Percentiles rank a stretch among this genome's conserved stretches.
Conservation (phyloP, 179 eudicot species). For the Amaranthus tricolor region DNA sequence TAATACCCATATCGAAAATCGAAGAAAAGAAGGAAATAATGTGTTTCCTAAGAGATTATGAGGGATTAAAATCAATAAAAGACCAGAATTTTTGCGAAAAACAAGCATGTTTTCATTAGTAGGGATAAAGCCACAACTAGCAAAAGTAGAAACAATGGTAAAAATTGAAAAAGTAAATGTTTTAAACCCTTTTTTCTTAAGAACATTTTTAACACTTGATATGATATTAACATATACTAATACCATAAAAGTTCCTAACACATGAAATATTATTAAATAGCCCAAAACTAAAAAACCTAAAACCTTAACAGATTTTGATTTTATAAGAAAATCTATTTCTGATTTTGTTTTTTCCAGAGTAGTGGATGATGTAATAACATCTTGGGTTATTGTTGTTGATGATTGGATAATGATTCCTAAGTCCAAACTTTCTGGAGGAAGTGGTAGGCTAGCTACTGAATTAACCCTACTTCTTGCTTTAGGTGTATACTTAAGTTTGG, state of each 20-base stretch:
- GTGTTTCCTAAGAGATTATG: slow-evolving; percentile 72
- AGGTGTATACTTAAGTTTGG: slow-evolving; percentile 28
- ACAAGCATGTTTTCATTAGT: slow-evolving; percentile 81
- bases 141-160: slow-evolving; percentile 56
- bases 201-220: slow-evolving; percentile 38
- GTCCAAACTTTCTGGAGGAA: slow-evolving; percentile 19
- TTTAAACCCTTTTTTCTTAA: slow-evolving; percentile 48
- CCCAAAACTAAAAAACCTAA: slow-evolving; percentile 42
- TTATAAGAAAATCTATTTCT: slow-evolving; percentile 32
- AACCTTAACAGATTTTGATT: slow-evolving; percentile 42
- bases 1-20: slow-evolving; percentile 48
- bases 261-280: slow-evolving; percentile 37
- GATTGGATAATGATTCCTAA: slow-evolving; percentile 3
- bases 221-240: slow-evolving; percentile 29
- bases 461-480: slow-evolving; percentile 26
- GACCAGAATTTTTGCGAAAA: slow-evolving; percentile 58
- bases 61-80: slow-evolving; percentile 56
- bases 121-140: slow-evolving; percentile 76
- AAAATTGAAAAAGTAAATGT: slow-evolving; percentile 45
- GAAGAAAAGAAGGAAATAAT: slow-evolving; percentile 47
- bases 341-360: slow-evolving; percentile 23
- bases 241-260: slow-evolving; percentile 39
- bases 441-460: slow-evolving; percentile 14
- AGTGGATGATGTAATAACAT: background rate
- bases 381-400: background rate